Evolutionary conservation across 202 grass and related monocot genomes (phyloP).

Genomic region (Schoenoplectus triqueter): DNA sequence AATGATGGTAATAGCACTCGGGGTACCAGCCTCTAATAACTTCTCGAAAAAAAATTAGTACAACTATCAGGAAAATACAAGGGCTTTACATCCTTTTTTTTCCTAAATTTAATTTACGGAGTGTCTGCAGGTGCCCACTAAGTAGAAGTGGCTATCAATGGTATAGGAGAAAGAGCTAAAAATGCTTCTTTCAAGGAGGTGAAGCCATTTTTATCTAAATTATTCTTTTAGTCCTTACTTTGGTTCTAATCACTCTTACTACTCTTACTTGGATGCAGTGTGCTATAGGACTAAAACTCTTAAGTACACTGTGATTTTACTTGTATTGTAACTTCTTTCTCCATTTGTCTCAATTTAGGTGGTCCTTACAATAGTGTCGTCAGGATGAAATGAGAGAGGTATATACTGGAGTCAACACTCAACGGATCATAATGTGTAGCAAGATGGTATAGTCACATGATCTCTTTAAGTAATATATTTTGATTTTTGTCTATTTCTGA

Average conservation of each 20-base stretch:
- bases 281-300: no score
- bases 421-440: conserved; percentile 86
- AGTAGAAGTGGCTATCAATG: conserved; percentile 97
- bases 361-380: conserved; percentile 87
- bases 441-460: conserved; percentile 67
- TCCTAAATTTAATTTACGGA: conserved; percentile 57
- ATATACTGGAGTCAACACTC: conserved; percentile 79
- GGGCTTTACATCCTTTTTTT: conserved; percentile 43
- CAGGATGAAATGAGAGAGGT: conserved; percentile 74
- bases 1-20: conserved; percentile 48
- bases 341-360: conserved; percentile 47
- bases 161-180: conserved; percentile 94
- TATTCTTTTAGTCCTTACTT: neutral
- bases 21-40: conserved; percentile 51
- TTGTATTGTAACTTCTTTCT: neutral
- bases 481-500: conserved; percentile 10
- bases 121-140: conserved; percentile 81
- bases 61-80: neutral
- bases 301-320: neutral
- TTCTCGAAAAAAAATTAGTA: conserved; percentile 16
- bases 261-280: no score
- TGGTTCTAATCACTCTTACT: no score
- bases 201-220: conserved; percentile 23
- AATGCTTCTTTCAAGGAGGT: conserved; percentile 99
- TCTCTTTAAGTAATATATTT: conserved; percentile 31